Percentiles rank a stretch among this genome's conserved stretches.
These are phyloP conservation scores for Kitagawia praeruptora DNA, from an alignment of 129 eudicot genomes.

Conservation along the genomic window DNA sequence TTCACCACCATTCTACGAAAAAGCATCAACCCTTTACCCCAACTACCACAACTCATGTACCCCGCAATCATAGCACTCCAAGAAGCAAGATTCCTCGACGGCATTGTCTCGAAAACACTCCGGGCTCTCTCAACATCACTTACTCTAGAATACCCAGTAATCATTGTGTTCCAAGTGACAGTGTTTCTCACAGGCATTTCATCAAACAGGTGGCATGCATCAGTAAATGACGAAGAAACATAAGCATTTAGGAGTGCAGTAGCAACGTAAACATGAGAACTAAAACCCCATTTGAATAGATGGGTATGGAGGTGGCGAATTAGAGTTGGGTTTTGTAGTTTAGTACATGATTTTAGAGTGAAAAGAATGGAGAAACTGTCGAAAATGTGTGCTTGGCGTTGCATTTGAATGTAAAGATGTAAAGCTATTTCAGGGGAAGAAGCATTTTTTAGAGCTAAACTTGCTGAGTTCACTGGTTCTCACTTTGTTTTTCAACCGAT, in stretches of 20 bases:
- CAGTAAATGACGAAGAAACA: constrained; percentile 10
- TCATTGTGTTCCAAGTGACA: constrained; percentile 66
- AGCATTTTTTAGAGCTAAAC: constrained; percentile 40
- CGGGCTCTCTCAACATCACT: constrained; percentile 33
- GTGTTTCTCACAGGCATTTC: constrained; percentile 57
- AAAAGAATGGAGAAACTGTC: constrained; percentile 44
- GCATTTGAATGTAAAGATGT: constrained; percentile 46
- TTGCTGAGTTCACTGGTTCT: neutral
- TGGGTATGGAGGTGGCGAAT: constrained; percentile 56
- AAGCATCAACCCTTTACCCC: constrained; percentile 29
- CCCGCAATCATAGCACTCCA: constrained; percentile 55
- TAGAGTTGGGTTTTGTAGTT: constrained; percentile 20
- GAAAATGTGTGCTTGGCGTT: constrained; percentile 21
- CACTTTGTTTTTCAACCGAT: too few species aligned
- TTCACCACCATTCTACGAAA: constrained; percentile 28
- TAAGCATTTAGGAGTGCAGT: constrained; percentile 39
- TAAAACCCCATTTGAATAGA: constrained; percentile 41
- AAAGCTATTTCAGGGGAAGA: constrained; percentile 38
- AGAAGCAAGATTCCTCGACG: constrained; percentile 34
- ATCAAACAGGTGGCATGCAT: constrained; percentile 45
- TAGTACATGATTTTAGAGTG: constrained; percentile 45
- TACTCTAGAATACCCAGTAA: constrained; percentile 30
- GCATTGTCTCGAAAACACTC: constrained; percentile 43
- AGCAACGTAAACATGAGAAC: constrained; percentile 39
- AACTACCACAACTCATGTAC: constrained; percentile 19